Conservation (phyloP, 768 basidiomycete species). For the Coprinopsis marcescibilis region DNA sequence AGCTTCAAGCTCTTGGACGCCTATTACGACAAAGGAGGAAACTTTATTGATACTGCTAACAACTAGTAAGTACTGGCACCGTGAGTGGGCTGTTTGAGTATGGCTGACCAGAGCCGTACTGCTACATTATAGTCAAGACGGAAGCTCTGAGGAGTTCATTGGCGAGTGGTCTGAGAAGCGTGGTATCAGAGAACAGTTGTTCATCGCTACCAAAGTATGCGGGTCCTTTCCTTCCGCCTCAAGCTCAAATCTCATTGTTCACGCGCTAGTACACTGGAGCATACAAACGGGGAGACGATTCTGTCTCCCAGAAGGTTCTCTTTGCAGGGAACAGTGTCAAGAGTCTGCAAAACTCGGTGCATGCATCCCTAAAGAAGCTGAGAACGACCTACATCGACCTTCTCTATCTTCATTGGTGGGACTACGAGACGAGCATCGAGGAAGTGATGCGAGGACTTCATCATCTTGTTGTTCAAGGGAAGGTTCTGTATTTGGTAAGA, state of each 20-base stretch:
- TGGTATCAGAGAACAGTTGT: constrained; percentile 41
- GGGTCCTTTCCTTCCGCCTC: not conserved
- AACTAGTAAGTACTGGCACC: constrained; percentile 24
- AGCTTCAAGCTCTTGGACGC: constrained; percentile 40
- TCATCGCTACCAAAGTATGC: constrained; percentile 37
- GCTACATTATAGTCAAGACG: constrained; percentile 43
- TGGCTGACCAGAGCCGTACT: constrained; percentile 14
- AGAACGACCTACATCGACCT: constrained; percentile 30
- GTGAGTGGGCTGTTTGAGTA: not conserved
- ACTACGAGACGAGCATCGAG: constrained; percentile 42
- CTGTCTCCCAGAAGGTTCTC: constrained; percentile 24
- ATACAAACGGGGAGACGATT: constrained; percentile 21
- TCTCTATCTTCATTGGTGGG: constrained; percentile 45
- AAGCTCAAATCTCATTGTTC: not conserved
- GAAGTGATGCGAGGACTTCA: constrained; percentile 55
- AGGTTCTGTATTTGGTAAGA: constrained; percentile 40
- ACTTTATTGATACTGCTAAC: constrained; percentile 43
- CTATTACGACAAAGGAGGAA: constrained; percentile 36
- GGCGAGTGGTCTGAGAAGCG: constrained; percentile 45
- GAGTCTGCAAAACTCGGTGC: constrained; percentile 32
- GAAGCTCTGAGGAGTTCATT: constrained; percentile 43
- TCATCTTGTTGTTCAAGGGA: constrained; percentile 41
- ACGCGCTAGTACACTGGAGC: constrained; percentile 20
- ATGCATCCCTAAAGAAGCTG: constrained; percentile 36
- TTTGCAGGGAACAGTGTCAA: constrained; percentile 38